A percentile compares a stretch with the other conserved stretches of the same genome.
phyloP scores from a whole-genome alignment of 345 rosid genomes.

The Salix koriyanagi region DNA sequence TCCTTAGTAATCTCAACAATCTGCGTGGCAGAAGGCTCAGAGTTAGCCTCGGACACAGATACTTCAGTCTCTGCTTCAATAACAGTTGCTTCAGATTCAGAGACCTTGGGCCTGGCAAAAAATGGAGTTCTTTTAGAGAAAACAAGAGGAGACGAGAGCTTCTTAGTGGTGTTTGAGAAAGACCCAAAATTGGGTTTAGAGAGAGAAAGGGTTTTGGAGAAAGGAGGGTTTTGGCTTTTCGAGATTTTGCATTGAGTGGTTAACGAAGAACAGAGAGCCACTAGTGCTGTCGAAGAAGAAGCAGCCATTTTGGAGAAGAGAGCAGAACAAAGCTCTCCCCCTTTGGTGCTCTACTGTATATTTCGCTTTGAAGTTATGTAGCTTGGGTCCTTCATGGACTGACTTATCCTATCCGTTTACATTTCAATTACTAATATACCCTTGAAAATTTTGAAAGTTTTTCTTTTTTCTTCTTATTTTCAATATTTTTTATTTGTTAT shows the following conservation, averaged over 20 bases:
- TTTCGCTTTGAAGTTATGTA: neutral
- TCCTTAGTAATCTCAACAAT: constrained; percentile 33
- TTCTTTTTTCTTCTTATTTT: neutral
- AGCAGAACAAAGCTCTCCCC: neutral
- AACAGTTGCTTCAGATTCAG: constrained; percentile 45
- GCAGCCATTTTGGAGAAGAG: constrained; percentile 8
- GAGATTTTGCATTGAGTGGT: constrained; percentile 54
- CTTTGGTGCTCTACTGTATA: too few species aligned
- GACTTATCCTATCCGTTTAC: constrained; percentile 23
- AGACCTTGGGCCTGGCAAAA: constrained; percentile 35
- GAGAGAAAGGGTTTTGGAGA: constrained; percentile 21
- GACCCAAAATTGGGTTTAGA: constrained; percentile 24
- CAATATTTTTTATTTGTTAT: neutral
- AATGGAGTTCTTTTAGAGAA: constrained; percentile 33
- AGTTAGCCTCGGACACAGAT: constrained; percentile 20
- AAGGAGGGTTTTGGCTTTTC: constrained; percentile 8
- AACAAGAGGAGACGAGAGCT: neutral
- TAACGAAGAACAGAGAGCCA: constrained; percentile 61
- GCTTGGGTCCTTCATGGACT: neutral
- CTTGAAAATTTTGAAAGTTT: neutral
- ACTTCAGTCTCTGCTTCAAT: constrained; percentile 38
- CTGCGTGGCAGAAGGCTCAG: constrained; percentile 10
- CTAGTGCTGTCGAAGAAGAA: constrained; percentile 33
- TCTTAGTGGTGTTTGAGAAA: constrained; percentile 3
- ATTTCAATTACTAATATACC: neutral